Evolutionary conservation across 192 early-diverging fungal genomes (phyloP), one percentile per base, ranked within the genome.

Genomic region (Dimargaris cristalligena): DNA sequence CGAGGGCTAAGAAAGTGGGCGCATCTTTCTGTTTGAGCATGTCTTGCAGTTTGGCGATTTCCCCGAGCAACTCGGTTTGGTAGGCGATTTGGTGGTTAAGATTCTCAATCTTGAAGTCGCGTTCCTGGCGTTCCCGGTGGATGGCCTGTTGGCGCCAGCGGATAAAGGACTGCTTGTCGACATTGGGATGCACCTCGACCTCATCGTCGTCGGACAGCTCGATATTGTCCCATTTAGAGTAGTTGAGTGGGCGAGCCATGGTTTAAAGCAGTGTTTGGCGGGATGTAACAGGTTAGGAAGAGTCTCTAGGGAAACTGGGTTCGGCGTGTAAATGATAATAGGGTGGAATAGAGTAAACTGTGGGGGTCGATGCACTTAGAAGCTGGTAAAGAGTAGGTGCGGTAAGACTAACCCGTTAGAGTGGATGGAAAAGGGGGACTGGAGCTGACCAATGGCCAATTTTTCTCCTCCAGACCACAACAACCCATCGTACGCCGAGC

Each of bases 181-280:
- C 90, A 58, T 97, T 94, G 33, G 93, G 93, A 72, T 89, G 87
- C n/a, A 77, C 74, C 64, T 96, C 92, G 67, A 96, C 85, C 69
- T 96, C 92, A n/a, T 87, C 88, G 75, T 96, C 92, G 73, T 96
- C 92, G 34, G 87, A 89, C 51, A 96, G 78, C 71, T 96, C 92
- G 38, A 96, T 78, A 59, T 88, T 89, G 72, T 96, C 92, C 92
- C 92, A 96, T 71, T 93, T 91, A 67, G 83, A 85, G 68, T 94
- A 94, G 78, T 93, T 87, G 51, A 90, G 57, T 47, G 72, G 72
- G 29, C 18, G 29, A 26, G 29, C 20, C 23, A 54, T 30, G 46
- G 46, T 6, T 47, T n/a, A n/a, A n/a, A n/a, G n/a, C n/a, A n/a
- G n/a, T n/a, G n/a, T n/a, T n/a, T n/a, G n/a, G n/a, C n/a, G n/a